Evolutionary conservation across 2,329 filamentous ascomycete species (phyloP), one percentile per base, ranked within the genome.

Genomic region (Diaporthe longicolla): DNA sequence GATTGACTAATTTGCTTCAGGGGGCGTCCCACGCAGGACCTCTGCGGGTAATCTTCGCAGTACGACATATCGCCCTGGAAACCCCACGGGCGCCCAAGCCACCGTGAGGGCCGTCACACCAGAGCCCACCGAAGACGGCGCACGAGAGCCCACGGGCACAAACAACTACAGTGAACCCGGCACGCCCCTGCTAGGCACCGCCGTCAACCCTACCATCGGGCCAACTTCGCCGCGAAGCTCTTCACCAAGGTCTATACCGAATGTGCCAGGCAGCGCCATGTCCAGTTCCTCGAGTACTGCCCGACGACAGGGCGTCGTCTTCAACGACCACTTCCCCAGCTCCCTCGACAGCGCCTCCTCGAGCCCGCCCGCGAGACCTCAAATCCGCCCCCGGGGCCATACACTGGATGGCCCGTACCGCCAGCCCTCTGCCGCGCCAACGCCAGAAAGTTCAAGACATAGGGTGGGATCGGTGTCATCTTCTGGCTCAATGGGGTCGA

Each of bases 381-480:
- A 82, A 48, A 82, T 86, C 71, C 84, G 89, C 58, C 88, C 89
- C 45, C 86, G 89, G 74, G 91, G 89, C 4, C 87, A 89, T 75
- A 91, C 89, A 19, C 86, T 91, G 84, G 89, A 91, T 77, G 86
- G 87, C 57, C 84, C 87, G 48, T 84, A 88, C 80, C 85, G 89
- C 54, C 87, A 85, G 71, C 85, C 88, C 61, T 74, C 80, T 69
- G 81, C 80, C 24, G 79, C 83, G 17, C 79, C 83, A 48, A 80
- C 83, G n/a, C 77, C 80, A 48, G 89, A 90, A 74, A 87, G 26
- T 21, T 66, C 84, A 77, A 89, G 93, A 69, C 89, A 92, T 78
- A 88, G 93, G 69, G 89, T 94, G 57, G 92, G 93, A 66, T 94
- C 93, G 37, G 90, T 94, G 78, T 92, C 93, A 77, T 92, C 92